Conservation (phyloP, 805 yeast genomes). For the Wickerhamiella azyma region DNA sequence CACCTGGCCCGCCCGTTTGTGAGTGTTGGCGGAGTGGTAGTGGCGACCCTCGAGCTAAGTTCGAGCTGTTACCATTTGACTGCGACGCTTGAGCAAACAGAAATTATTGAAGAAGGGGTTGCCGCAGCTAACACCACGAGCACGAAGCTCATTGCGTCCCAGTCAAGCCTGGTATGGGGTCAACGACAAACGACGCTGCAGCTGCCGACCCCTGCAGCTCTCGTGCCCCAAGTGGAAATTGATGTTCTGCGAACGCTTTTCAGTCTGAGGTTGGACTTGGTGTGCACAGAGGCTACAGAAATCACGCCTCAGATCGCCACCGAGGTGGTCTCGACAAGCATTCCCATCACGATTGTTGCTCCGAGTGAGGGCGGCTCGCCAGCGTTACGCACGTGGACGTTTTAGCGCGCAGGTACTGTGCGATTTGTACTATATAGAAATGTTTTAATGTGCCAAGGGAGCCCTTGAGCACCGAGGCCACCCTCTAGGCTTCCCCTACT, state of each 20-base stretch:
- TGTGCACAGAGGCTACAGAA: not conserved
- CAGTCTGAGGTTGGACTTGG: not conserved
- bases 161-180: not conserved
- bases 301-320: not conserved
- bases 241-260: not conserved
- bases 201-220: constrained; percentile 2
- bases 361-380: constrained; percentile 14
- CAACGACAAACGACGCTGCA: not conserved
- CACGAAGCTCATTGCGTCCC: not conserved
- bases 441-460: too few species aligned
- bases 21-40: constrained; percentile 34
- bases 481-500: too few species aligned
- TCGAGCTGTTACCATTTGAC: constrained; percentile 30
- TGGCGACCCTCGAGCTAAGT: constrained; percentile 27
- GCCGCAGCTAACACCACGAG: constrained; percentile 11
- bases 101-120: constrained; percentile 20
- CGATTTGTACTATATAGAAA: too few species aligned
- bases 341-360: constrained; percentile 17
- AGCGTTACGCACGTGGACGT: constrained; percentile 14
- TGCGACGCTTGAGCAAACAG: constrained; percentile 28
- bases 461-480: too few species aligned
- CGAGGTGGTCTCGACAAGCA: constrained; percentile 8
- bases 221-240: not conserved
- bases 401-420: too few species aligned
- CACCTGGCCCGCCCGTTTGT: constrained; percentile 24